Percentiles rank a stretch among this genome's conserved stretches.
Evolutionary conservation across 495 filamentous ascomycete genomes (phyloP).

Genomic region (Venustampulla echinocandica): DNA sequence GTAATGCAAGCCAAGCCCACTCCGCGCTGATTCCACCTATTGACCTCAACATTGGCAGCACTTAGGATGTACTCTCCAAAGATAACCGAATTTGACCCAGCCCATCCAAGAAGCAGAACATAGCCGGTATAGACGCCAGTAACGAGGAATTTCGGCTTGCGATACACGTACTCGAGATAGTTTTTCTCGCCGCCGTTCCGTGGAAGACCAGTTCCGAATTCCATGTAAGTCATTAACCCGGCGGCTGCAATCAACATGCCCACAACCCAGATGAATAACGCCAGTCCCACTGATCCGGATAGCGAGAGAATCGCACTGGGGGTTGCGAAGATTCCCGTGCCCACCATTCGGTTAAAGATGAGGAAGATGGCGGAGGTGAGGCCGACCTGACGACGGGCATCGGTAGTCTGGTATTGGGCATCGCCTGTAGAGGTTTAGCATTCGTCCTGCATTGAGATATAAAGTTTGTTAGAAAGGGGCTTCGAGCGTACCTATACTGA

Average conservation of each 20-base stretch:
- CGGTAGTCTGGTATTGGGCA: neutral
- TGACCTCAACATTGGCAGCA: conserved; percentile 50
- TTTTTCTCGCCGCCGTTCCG: conserved; percentile 53
- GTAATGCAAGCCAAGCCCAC: conserved; percentile 60
- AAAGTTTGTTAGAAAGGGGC: too few relatives aligned
- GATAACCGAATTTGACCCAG: conserved; percentile 48
- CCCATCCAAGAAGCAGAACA: conserved; percentile 37
- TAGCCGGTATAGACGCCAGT: conserved; percentile 51
- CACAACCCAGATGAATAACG: conserved; percentile 45
- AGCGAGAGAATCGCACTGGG: conserved; percentile 26
- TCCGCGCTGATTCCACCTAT: conserved; percentile 60
- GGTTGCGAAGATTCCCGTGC: conserved; percentile 32
- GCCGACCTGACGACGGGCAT: conserved; percentile 29
- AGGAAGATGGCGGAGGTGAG: conserved; percentile 30
- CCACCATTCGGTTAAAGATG: conserved; percentile 34
- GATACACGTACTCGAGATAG: conserved; percentile 60
- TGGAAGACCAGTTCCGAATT: conserved; percentile 41
- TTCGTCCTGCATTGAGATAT: too few relatives aligned
- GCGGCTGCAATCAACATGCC: conserved; percentile 41
- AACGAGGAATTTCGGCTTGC: conserved; percentile 55
- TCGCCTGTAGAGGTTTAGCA: too few relatives aligned
- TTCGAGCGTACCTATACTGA: too few relatives aligned
- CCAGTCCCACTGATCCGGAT: conserved; percentile 41
- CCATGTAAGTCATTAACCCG: conserved; percentile 24
- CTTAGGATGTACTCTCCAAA: conserved; percentile 64